These are phyloP conservation scores for Colletotrichum shisoi DNA, from an alignment of 2,329 filamentous ascomycete species.

Conservation along the genomic window DNA sequence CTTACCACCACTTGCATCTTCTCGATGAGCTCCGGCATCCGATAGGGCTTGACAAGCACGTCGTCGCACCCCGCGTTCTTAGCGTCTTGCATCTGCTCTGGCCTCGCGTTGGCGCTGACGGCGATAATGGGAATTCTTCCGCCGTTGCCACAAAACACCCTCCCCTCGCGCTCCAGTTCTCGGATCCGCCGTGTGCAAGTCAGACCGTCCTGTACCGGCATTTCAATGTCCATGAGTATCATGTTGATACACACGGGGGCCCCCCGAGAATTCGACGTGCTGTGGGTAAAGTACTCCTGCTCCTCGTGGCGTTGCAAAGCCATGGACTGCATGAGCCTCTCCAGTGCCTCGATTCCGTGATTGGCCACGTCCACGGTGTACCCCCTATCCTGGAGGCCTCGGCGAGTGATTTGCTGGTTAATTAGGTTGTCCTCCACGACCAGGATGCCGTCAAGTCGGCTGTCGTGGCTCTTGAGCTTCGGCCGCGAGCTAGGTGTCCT, in stretches of 20 bases:
- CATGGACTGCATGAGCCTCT: conserved; percentile 53
- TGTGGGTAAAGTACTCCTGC: conserved; percentile 24
- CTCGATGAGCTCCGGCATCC: conserved; percentile 66
- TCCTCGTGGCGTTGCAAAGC: conserved; percentile 32
- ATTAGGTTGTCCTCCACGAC: conserved; percentile 69
- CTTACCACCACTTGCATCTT: conserved; percentile 64
- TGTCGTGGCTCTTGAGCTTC: conserved; percentile 32
- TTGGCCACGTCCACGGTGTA: conserved; percentile 63
- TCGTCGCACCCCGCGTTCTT: conserved; percentile 65
- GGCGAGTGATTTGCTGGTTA: conserved; percentile 65
- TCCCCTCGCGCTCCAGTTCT: conserved; percentile 63
- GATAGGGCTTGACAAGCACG: conserved; percentile 76
- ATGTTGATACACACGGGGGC: conserved; percentile 59
- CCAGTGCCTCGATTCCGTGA: conserved; percentile 64
- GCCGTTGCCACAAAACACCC: conserved; percentile 55
- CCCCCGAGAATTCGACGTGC: neutral
- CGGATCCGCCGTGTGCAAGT: conserved; percentile 72
- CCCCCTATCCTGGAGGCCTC: conserved; percentile 59
- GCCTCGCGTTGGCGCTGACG: conserved; percentile 72
- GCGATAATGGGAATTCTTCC: conserved; percentile 69
- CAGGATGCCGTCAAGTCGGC: conserved; percentile 55
- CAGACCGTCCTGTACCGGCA: conserved; percentile 77
- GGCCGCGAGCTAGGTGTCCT: conserved; percentile 29
- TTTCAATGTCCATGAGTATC: conserved; percentile 79
- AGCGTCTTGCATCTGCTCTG: conserved; percentile 65